Evolutionary conservation across 2,329 filamentous ascomycete genomes (phyloP), one percentile per base, ranked within the genome.

Genomic region (Emmonsiellopsis sp.): DNA sequence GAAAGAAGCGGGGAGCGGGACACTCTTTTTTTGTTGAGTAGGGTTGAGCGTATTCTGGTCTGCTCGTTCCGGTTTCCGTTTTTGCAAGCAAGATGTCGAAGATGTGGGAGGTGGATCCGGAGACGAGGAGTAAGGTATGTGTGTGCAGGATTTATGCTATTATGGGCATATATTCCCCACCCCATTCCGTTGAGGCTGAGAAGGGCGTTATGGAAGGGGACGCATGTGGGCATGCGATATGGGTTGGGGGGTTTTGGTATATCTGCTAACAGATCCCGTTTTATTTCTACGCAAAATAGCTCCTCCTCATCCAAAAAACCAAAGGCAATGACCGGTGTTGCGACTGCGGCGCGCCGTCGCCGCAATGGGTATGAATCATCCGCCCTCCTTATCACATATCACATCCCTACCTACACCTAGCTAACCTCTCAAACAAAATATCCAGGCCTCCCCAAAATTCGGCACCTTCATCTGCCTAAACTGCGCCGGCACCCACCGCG

Each of bases 61-160:
- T 26, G 20, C 20, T 26, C n/a, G 20, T 26, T 5, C 20, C 20
- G 20, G 20, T 26, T 26, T 26, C 20, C 20, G 20, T 3, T 1
- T 1, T 26, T 4, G 20, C 20, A 16, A 31, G 35, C 55, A 58
- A 35, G 8, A 72, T 71, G 70, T 73, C 82, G 67, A 92, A 91
- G 74, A 92, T 95, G 87, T 98, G 93, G 93, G 93, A 98, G 76
- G 90, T 98, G 61, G 93, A 98, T 73, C 93, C 93, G 48, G 92
- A 97, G 78, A 97, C 92, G 57, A 84, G 89, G 74, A 89, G 87
- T 67, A 97, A 97, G 83, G 91, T 94, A 75, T 63, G 68, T 53
- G 44, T 49, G 52, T 41, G 15, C 44, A 43, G 11, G 47, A 35
- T 37, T 43, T 43, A 16, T 20, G 15, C 46, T 55, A 6, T 44